Conservation (phyloP, 805 yeast genomes). For the Zygotorulaspora sp. region DNA sequence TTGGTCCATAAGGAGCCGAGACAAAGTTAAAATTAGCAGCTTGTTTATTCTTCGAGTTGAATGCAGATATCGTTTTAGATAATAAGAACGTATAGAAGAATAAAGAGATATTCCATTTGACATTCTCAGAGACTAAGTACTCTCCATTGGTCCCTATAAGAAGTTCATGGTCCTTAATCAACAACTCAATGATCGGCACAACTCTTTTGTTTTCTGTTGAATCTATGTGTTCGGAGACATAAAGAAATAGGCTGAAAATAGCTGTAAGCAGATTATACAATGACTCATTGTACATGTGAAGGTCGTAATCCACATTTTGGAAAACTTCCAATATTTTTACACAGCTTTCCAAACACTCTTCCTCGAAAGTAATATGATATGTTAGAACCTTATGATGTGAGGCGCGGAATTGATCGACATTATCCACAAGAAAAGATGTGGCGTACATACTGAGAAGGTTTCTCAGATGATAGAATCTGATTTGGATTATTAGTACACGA, state of each 20-base stretch:
- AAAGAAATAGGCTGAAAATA: slow-evolving; percentile 20
- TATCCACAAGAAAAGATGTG: slow-evolving; percentile 23
- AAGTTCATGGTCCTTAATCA: slow-evolving; percentile 16
- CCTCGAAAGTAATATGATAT: slow-evolving; percentile 12
- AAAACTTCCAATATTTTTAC: slow-evolving; percentile 21
- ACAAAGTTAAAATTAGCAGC: slow-evolving; percentile 5
- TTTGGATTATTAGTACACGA: slow-evolving; percentile 24
- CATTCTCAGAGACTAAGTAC: slow-evolving; percentile 17
- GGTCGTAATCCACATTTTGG: slow-evolving; percentile 19
- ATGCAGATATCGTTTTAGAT: slow-evolving; percentile 14
- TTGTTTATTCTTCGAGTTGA: slow-evolving; percentile 7
- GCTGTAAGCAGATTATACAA: slow-evolving; percentile 25
- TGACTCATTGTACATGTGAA: slow-evolving; percentile 24
- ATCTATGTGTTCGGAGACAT: slow-evolving; percentile 20
- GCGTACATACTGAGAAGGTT: slow-evolving; percentile 22
- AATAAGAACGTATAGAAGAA: slow-evolving; percentile 25
- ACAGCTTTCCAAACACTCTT: slow-evolving; percentile 13
- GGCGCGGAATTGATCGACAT: slow-evolving; percentile 13
- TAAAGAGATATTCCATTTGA: slow-evolving; percentile 27
- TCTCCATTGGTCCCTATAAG: slow-evolving; percentile 19
- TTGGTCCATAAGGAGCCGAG: slow-evolving; percentile 8
- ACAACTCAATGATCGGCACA: slow-evolving; percentile 11
- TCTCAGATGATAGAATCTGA: slow-evolving; percentile 19
- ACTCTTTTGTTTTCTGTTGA: slow-evolving; percentile 13
- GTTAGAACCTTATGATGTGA: slow-evolving; percentile 18